Conservation (phyloP, 2,329 filamentous ascomycete species). For the Aspergillus alliaceus region DNA sequence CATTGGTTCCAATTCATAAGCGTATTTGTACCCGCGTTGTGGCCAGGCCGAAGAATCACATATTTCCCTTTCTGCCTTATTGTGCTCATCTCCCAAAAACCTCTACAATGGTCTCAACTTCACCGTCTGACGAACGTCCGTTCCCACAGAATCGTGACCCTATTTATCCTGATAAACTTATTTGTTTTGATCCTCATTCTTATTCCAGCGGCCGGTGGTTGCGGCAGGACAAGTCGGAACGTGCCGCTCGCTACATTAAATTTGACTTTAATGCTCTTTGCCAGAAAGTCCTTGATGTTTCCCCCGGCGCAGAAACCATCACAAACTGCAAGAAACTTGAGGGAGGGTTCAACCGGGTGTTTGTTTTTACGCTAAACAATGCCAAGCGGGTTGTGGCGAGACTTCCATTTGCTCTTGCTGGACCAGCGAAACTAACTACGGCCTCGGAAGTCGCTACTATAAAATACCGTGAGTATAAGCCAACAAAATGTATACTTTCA, state of each 20-base stretch:
- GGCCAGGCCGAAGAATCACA: neutral
- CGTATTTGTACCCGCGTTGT: neutral
- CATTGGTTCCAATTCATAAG: neutral
- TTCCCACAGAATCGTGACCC: neutral
- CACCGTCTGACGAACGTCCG: neutral
- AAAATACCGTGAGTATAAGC: slow-evolving; percentile 35
- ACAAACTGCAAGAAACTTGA: slow-evolving; percentile 43
- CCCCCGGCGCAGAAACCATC: slow-evolving; percentile 36
- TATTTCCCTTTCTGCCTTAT: neutral
- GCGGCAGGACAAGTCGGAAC: slow-evolving; percentile 36
- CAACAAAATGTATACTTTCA: neutral
- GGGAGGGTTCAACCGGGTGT: slow-evolving; percentile 47
- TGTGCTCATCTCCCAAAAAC: neutral
- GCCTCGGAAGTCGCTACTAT: slow-evolving; percentile 50
- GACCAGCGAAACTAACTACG: slow-evolving; percentile 37
- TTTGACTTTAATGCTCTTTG: slow-evolving; percentile 45
- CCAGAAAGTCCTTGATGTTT: slow-evolving; percentile 35
- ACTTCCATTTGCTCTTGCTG: slow-evolving; percentile 42
- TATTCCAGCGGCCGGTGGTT: slow-evolving; percentile 35
- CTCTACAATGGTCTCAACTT: neutral
- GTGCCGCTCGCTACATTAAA: slow-evolving; percentile 34
- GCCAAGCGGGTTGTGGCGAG: slow-evolving; percentile 39
- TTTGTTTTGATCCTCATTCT: slow-evolving; percentile 25
- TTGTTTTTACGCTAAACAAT: slow-evolving; percentile 44
- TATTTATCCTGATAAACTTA: neutral